phyloP scores from a whole-genome alignment of 345 rosid genomes.

The Trapa incisa region DNA sequence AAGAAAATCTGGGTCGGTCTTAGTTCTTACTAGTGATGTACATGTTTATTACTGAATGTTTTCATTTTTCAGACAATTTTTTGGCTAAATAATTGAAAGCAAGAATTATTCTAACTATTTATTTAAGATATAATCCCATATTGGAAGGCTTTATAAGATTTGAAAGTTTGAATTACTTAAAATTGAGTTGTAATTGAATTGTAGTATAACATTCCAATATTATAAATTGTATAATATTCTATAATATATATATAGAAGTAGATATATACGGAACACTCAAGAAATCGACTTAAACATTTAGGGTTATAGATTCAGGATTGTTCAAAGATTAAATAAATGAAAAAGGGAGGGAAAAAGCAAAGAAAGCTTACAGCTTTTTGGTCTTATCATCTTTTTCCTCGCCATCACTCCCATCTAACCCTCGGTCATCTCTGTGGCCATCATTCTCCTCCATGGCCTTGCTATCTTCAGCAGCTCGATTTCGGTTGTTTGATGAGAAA shows the following conservation, averaged over 20 bases:
- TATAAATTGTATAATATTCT: too few relatives aligned
- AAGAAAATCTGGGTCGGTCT: too few relatives aligned
- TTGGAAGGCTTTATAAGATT: too few relatives aligned
- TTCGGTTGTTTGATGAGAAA: conserved; percentile 3
- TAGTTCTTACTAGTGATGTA: not conserved
- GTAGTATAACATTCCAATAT: too few relatives aligned
- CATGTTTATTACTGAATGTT: not conserved
- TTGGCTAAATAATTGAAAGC: not conserved
- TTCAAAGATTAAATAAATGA: not conserved
- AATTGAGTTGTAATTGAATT: too few relatives aligned
- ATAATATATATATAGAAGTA: too few relatives aligned
- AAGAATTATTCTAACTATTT: not conserved
- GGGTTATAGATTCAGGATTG: not conserved
- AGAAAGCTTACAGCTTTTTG: conserved; percentile 2
- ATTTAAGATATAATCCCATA: too few relatives aligned
- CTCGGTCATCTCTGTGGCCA: not conserved
- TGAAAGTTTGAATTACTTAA: too few relatives aligned
- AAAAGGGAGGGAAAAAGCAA: not conserved
- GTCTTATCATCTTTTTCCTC: not conserved
- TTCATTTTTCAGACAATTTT: too few relatives aligned
- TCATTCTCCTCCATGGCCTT: not conserved
- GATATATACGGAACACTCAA: not conserved
- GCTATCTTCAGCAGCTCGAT: not conserved
- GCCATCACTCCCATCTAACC: not conserved
- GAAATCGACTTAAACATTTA: not conserved